These are phyloP conservation scores for Triticum timopheevii DNA, from an alignment of 176 grass and related monocot genomes.

Conservation along the genomic window DNA sequence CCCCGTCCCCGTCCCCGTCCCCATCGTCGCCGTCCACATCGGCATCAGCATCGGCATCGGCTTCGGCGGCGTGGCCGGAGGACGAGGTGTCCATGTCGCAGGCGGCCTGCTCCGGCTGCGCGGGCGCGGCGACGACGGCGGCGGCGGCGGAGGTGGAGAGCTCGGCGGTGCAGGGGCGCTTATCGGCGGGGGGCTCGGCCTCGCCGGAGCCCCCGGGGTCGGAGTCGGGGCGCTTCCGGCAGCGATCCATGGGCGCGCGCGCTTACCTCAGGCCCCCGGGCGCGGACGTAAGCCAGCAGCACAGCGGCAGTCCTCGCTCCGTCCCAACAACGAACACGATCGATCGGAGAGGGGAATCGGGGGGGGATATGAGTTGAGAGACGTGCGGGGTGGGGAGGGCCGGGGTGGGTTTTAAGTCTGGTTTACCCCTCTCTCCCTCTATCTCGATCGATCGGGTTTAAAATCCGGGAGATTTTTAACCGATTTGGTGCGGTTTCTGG, in stretches of 20 bases:
- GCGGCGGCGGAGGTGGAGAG: constrained; percentile 26
- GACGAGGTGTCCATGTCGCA: constrained; percentile 72
- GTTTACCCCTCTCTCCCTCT: background rate
- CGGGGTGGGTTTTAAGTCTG: background rate
- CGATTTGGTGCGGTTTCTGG: constrained; percentile 15
- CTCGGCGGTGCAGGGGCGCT: constrained; percentile 83
- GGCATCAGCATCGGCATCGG: constrained; percentile 11
- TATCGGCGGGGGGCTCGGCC: constrained; percentile 62
- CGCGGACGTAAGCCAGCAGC: constrained; percentile 20
- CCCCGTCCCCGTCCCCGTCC: constrained; percentile 20
- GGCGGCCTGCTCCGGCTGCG: constrained; percentile 11
- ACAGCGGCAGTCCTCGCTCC: background rate
- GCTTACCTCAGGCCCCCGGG: background rate
- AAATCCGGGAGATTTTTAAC: constrained; percentile 22
- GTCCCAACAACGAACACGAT: constrained; percentile 2
- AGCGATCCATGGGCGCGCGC: constrained; percentile 66
- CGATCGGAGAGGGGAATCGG: constrained; percentile 22
- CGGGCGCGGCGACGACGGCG: background rate
- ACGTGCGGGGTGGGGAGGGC: constrained; percentile 6
- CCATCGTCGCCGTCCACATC: constrained; percentile 14
- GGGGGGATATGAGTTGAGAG: constrained; percentile 21
- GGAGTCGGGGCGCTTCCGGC: constrained; percentile 79
- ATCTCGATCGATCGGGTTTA: constrained; percentile 11
- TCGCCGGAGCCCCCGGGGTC: constrained; percentile 47
- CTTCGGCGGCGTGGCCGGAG: constrained; percentile 46